Conservation (phyloP, 2,329 filamentous ascomycete genomes). For the Hypocrella siamensis region DNA sequence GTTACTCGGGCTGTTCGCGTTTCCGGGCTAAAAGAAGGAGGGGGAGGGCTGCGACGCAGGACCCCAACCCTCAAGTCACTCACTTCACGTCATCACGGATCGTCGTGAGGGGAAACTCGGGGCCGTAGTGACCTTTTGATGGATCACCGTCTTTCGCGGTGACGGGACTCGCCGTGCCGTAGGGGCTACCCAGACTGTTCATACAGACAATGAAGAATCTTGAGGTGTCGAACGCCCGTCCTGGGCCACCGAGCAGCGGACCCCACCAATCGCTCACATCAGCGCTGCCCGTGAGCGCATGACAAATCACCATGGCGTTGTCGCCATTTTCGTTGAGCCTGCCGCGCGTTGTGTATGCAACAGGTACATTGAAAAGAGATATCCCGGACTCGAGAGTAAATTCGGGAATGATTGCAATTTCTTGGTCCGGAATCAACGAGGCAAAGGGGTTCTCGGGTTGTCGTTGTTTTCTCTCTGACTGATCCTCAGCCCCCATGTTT, state of each 20-base stretch:
- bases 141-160: conserved; percentile 74
- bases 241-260: conserved; percentile 61
- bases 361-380: conserved; percentile 58
- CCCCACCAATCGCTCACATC: conserved; percentile 86
- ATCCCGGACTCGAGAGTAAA: conserved; percentile 91
- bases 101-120: conserved; percentile 90
- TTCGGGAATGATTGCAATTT: conserved; percentile 70
- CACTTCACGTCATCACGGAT: conserved; percentile 91
- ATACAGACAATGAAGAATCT: conserved; percentile 77
- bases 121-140: conserved; percentile 66
- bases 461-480: conserved; percentile 45
- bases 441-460: conserved; percentile 91
- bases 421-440: conserved; percentile 72
- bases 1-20: no score
- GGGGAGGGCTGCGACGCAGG: no score
- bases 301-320: conserved; percentile 65
- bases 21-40: no score
- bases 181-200: conserved; percentile 74
- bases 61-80: no score
- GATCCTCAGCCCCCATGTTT: conserved; percentile 45
- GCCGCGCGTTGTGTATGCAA: conserved; percentile 52
- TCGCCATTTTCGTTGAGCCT: conserved; percentile 40
- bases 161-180: conserved; percentile 75
- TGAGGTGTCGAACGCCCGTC: conserved; percentile 65
- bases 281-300: conserved; percentile 72